Conservation (phyloP, 345 rosid species). For the Eucalyptus grandis region DNA sequence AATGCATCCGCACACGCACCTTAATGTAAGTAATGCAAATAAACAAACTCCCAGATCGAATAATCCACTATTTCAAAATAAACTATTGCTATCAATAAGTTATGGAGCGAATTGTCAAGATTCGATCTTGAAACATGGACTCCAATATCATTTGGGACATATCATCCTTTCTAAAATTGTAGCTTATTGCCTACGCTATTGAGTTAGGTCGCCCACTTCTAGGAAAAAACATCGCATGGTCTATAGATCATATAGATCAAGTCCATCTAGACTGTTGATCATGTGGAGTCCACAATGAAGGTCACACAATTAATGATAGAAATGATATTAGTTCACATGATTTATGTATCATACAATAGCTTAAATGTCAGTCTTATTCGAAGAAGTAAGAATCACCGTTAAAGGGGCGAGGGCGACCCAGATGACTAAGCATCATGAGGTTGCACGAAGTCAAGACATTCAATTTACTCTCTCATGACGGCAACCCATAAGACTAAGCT, state of each 20-base stretch:
- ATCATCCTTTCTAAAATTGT: background rate
- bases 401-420: fast-evolving
- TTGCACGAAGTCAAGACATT: no score
- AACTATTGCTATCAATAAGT: background rate
- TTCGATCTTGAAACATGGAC: background rate
- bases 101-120: background rate
- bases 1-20: fast-evolving
- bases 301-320: no score
- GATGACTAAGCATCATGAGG: no score
- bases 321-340: background rate
- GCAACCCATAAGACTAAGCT: no score
- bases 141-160: background rate
- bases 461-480: no score
- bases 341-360: background rate
- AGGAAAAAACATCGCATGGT: background rate
- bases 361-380: background rate
- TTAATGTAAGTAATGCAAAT: background rate
- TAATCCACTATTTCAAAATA: background rate
- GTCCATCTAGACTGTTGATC: fast-evolving
- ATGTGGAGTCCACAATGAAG: background rate
- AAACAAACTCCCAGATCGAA: background rate
- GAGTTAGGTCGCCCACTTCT: background rate
- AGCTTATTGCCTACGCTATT: background rate
- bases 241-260: background rate
- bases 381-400: background rate